phyloP scores from a whole-genome alignment of 2,329 filamentous ascomycete species.

The Diplodia intermedia region DNA sequence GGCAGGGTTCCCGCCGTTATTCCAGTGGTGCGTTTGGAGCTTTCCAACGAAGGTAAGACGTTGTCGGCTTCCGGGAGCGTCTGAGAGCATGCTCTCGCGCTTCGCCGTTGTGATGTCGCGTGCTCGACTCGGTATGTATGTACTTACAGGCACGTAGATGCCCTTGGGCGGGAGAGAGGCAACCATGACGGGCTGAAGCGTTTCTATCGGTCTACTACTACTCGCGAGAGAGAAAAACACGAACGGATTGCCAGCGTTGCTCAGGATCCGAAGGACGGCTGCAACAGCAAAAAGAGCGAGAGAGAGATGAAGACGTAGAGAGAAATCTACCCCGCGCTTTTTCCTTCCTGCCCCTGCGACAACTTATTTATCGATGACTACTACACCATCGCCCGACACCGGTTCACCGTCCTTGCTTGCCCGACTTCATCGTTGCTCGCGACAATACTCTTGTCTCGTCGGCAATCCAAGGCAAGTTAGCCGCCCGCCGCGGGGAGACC shows the following conservation, averaged over 20 bases:
- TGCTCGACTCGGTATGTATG: background rate
- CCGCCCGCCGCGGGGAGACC: background rate
- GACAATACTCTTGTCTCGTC: background rate
- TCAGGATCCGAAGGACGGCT: no score
- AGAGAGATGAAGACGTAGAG: background rate
- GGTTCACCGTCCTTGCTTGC: background rate
- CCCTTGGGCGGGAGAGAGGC: conserved; percentile 31
- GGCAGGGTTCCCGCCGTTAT: background rate
- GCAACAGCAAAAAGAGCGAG: no score
- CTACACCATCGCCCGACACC: background rate
- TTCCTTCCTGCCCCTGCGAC: background rate
- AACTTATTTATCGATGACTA: background rate
- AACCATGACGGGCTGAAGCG: conserved; percentile 3
- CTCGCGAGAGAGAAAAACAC: background rate
- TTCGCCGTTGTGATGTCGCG: background rate
- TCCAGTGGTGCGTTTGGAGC: background rate
- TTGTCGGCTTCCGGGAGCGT: background rate
- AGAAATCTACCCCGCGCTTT: background rate
- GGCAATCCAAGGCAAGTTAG: background rate
- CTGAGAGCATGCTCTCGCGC: background rate
- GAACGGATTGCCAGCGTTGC: background rate
- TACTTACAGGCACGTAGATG: conserved; percentile 33
- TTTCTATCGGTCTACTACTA: background rate
- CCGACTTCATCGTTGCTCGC: background rate
- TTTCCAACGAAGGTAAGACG: background rate